Evolutionary conservation across 305 asterid species (phyloP).

Genomic region (Fraxinus nigra): DNA sequence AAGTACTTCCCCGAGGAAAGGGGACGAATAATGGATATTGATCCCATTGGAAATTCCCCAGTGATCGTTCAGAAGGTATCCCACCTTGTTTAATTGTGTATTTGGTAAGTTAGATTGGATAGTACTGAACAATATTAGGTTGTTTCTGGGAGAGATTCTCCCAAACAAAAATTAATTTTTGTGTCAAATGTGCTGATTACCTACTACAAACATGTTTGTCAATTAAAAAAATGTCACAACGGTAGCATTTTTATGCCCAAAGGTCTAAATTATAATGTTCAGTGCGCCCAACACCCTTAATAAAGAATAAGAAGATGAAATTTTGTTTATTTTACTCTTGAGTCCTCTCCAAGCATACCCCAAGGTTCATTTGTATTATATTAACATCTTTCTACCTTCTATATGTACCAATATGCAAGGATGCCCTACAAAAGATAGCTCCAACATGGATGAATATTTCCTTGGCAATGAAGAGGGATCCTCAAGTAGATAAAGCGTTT

Average conservation of each 20-base stretch:
- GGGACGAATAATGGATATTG: conserved; percentile 73
- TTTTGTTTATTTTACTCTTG: neutral
- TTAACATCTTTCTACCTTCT: neutral
- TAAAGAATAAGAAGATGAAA: neutral
- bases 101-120: neutral
- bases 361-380: neutral
- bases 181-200: too few species aligned
- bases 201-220: too few species aligned
- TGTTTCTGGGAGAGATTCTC: too few species aligned
- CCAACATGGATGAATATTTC: conserved; percentile 98
- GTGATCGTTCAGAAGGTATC: conserved; percentile 84
- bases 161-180: too few species aligned
- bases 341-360: neutral
- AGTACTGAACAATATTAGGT: neutral
- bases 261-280: too few species aligned
- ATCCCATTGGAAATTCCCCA: conserved; percentile 97
- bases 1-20: conserved; percentile 69
- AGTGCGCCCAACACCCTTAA: too few species aligned
- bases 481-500: conserved; percentile 82
- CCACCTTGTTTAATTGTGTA: conserved; percentile 3
- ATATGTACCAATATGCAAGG: conserved; percentile 30
- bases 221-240: too few species aligned
- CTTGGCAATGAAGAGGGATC: conserved; percentile 91
- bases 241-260: too few species aligned
- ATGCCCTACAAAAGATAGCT: conserved; percentile 65